Evolutionary conservation across 768 basidiomycete genomes (phyloP), one percentile per base, ranked within the genome.

Genomic region (Udeniomyces megalosporus): DNA sequence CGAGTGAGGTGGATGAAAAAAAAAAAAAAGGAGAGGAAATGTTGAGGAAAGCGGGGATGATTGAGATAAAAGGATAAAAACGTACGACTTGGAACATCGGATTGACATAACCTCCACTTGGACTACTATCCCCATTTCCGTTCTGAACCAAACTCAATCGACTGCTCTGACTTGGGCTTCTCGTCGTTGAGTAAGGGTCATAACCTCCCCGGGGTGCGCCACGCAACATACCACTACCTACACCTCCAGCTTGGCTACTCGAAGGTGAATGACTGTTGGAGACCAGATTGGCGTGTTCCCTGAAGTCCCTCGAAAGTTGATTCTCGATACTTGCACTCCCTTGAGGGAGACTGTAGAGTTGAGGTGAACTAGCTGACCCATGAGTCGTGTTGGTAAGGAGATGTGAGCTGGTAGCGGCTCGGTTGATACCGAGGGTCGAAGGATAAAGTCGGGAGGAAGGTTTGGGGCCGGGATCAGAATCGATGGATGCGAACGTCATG

Each of bases 301-400:
- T 58, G 66, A 75, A 74, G 48, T 75, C 73, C 20, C 67, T 66
- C 1, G 74, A 71, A 8, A 75, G 70, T 53, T 75, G 73, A 26
- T 70, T 68, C 32, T 73, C 73, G 22, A 74, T 59, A 1, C 73
- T 73, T 4, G 69, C 66, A 28, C 71, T 72, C 0, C 67, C 65
- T 60, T 67, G 59, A 55, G 68, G 61, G 55, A 62, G 34, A 31
- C 60, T 48, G 64, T 66, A 64, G 51, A 67, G 64, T 29, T 69
- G 63, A 54, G 69, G 62, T 12, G 68, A 69, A 34, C 69, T 65
- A 22, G 68, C 56, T 17, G 70, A 69, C 14, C 67, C 68, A 11
- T 68, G 67, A 26, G 69, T 68, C 38, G 64, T 59, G 49, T 65
- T 58, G 38, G 47, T 24, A 6, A 44, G 50, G 31, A 29, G 46